Evolutionary conservation across 108 stramenopile species (phyloP).

Genomic region (Conticribra weissflogii): DNA sequence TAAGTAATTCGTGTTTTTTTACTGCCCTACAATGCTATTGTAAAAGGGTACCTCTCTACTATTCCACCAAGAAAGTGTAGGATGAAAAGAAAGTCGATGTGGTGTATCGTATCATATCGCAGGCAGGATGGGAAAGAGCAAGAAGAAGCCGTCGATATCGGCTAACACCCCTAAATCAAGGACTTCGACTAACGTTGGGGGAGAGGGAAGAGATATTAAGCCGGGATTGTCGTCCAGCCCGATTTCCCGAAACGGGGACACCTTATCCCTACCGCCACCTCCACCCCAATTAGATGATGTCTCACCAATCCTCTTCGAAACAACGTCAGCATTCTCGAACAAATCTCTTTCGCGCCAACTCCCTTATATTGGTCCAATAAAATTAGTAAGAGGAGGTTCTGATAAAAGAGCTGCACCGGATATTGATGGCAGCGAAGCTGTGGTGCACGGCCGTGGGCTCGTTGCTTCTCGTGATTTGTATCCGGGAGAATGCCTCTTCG

Average conservation of each 20-base stretch:
- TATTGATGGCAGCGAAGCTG: no score
- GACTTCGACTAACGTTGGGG: background rate
- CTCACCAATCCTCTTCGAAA: slow-evolving; percentile 32
- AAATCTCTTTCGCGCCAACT: slow-evolving; percentile 7
- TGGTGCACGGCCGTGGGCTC: slow-evolving; percentile 55
- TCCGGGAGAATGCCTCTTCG: slow-evolving; percentile 73
- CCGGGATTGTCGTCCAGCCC: no score
- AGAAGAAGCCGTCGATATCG: background rate
- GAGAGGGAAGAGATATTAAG: no score
- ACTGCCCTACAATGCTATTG: no score
- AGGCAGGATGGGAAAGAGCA: slow-evolving; percentile 1
- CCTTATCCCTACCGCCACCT: slow-evolving; percentile 8
- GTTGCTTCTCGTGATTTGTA: slow-evolving; percentile 62
- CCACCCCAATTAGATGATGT: slow-evolving; percentile 33
- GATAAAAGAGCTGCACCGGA: no score
- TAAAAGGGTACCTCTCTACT: no score
- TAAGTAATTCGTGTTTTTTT: no score
- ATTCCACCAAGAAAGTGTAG: no score
- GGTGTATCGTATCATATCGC: no score
- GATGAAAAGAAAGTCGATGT: slow-evolving; percentile 27
- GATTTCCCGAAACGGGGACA: background rate
- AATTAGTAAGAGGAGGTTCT: slow-evolving; percentile 14
- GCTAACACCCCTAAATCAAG: background rate
- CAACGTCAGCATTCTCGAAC: background rate
- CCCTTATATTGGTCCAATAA: slow-evolving; percentile 40